Conservation (phyloP, 1,139 yeast genomes). For the Magnusiomyces tetraspermus region DNA sequence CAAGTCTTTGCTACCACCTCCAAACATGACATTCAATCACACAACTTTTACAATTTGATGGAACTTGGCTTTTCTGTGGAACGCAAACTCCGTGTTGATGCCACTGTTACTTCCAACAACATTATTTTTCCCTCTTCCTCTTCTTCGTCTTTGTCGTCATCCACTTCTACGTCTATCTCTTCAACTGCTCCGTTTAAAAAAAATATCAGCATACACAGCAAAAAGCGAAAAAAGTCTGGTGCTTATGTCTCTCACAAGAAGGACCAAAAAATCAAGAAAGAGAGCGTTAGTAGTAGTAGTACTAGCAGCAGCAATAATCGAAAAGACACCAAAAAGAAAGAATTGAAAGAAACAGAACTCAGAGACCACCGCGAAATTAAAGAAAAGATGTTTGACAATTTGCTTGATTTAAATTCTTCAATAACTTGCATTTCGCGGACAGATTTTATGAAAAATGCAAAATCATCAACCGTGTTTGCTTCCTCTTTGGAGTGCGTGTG, state of each 20-base stretch:
- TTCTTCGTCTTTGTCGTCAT: too few species aligned
- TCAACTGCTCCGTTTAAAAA: too few species aligned
- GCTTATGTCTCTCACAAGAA: too few species aligned
- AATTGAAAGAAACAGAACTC: neutral
- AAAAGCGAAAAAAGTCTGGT: too few species aligned
- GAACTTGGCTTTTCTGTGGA: constrained; percentile 9
- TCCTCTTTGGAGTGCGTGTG: constrained; percentile 10
- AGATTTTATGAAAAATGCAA: neutral
- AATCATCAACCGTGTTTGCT: neutral
- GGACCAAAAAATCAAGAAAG: too few species aligned
- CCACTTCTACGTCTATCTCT: too few species aligned
- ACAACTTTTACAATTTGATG: constrained; percentile 10
- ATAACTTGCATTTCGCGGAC: neutral
- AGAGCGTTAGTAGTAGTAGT: too few species aligned
- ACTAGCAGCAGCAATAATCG: neutral
- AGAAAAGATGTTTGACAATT: neutral
- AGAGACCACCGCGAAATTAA: too few species aligned
- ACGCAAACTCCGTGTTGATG: neutral
- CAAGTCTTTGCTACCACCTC: constrained; percentile 5
- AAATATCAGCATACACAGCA: too few species aligned
- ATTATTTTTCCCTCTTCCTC: too few species aligned
- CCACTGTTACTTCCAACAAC: too few species aligned
- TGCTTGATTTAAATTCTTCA: neutral
- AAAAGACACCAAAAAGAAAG: neutral
- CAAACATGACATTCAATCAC: constrained; percentile 3